Percentiles rank a stretch among this genome's conserved stretches.
Conservation (phyloP, 2,329 filamentous ascomycete genomes). For the Paradendryphiella salina region DNA sequence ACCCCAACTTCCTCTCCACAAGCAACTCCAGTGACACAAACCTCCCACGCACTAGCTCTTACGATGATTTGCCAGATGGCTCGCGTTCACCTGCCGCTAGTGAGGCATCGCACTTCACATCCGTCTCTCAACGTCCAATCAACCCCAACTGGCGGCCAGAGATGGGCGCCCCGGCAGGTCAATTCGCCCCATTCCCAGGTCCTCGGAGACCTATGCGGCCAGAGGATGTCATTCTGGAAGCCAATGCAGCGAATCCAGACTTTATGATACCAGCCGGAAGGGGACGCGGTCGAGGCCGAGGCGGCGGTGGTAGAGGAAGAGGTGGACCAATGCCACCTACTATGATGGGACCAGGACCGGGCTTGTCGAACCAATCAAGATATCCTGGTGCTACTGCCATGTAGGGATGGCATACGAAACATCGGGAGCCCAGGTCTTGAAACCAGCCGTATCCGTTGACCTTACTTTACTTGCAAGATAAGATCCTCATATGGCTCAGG, state of each 20-base stretch:
- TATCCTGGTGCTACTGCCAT: constrained; percentile 42
- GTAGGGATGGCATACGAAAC: constrained; percentile 21
- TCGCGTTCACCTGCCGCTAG: constrained; percentile 72
- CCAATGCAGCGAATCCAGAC: constrained; percentile 71
- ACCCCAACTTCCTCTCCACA: constrained; percentile 31
- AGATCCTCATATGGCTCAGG: too few relatives aligned
- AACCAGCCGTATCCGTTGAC: too few relatives aligned
- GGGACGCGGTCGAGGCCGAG: constrained; percentile 40
- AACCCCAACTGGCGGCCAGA: constrained; percentile 81
- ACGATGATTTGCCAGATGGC: constrained; percentile 66
- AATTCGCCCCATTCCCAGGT: constrained; percentile 42
- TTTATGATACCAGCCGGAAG: constrained; percentile 68
- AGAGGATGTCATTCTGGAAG: constrained; percentile 72
- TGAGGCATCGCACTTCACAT: constrained; percentile 85
- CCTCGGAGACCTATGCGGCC: constrained; percentile 50
- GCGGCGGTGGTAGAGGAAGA: constrained; percentile 25
- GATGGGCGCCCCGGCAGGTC: constrained; percentile 47
- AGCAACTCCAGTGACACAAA: constrained; percentile 35
- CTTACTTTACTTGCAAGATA: too few relatives aligned
- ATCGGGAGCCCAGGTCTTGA: too few relatives aligned
- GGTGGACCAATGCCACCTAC: constrained; percentile 38
- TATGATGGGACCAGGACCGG: constrained; percentile 31
- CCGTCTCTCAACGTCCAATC: constrained; percentile 81
- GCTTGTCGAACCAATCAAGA: constrained; percentile 37
- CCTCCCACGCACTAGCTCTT: constrained; percentile 53